Base-by-base conservation (phyloP, 169 alveolate species). In the Eimeria zaria region DNA sequence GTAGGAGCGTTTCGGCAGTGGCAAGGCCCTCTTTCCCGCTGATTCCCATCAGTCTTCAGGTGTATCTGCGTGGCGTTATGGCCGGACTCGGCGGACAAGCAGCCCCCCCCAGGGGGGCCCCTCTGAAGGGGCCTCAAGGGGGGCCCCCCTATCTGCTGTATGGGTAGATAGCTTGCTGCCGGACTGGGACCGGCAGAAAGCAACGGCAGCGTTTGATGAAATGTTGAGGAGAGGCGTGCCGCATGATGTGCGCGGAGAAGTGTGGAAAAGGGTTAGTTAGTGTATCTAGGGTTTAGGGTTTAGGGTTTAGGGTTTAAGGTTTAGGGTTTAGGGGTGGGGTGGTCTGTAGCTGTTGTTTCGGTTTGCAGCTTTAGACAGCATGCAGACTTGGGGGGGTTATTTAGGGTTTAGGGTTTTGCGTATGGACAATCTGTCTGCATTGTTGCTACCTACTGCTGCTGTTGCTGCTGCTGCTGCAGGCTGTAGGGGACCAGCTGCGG, bases 1-100 rank as follows among this genome's bases (percentile, higher is more conserved):
- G 3, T 53, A 92, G 96, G 96, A 83, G 99, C 97, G 98, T 87
- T 99, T 99, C 97, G 99, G 99, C 24, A 97, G 98, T 98, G 96
- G 99, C 99, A 58, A 97, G 97, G 85, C 96, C 97, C 58, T 91
- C 96, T 58, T 85, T 80, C 83, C 95, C 76, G 67, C 74, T 91
- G 96, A 64, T 97, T 97, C 92, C 98, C 97, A 95, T 95, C 96
- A 41, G 30, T 67, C 58, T 39, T 24, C 69, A 76, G 96, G 89
- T 48, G 41, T 80, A 20, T 41, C 41, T 48, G 16, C 46, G 16
- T 80, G 89, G 60, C 89, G 89, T 9, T 48, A 48, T n/a, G 44
- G 67, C n/a, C 30, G 89, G 48, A 6, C 69, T 33, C 33, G 89
- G 9, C 60, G 69, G 12, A 7, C 74, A 6, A 27, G 39, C 74